Percentiles rank a stretch among this genome's conserved stretches.
Evolutionary conservation across 805 yeast species (phyloP).

Genomic region (Novakomyces olei): DNA sequence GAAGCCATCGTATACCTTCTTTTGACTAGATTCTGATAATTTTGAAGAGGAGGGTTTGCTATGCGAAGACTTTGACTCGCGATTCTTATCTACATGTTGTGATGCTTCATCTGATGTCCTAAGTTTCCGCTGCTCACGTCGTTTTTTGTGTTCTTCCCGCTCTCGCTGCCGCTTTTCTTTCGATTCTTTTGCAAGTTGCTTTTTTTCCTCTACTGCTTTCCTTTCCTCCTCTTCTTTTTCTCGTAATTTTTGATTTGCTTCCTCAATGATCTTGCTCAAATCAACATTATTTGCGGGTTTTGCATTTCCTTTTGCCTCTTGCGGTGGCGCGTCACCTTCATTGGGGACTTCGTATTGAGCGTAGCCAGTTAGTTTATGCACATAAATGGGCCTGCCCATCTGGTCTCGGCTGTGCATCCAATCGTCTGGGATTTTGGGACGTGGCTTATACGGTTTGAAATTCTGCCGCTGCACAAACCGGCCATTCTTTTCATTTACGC

Average conservation of each 20-base stretch:
- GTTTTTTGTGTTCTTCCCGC: conserved; percentile 2
- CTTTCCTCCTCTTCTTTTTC: conserved; percentile 17
- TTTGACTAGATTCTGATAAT: no score
- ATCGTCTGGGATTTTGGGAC: no score
- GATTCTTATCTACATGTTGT: no score
- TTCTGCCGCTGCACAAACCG: no score
- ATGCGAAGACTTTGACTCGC: no score
- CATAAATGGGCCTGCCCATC: background rate
- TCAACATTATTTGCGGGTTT: conserved; percentile 8
- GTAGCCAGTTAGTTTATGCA: conserved; percentile 14
- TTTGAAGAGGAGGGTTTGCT: no score
- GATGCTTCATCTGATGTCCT: no score
- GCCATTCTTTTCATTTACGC: no score
- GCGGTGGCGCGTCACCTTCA: conserved; percentile 27
- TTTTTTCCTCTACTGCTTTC: conserved; percentile 4
- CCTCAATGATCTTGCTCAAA: conserved; percentile 20
- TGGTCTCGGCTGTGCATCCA: conserved; percentile 4
- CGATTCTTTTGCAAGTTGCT: conserved; percentile 1
- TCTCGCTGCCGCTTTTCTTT: conserved; percentile 3
- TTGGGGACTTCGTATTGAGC: conserved; percentile 27
- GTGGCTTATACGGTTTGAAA: no score
- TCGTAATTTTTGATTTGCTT: conserved; percentile 15
- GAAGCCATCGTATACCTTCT: no score
- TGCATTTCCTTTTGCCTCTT: conserved; percentile 7
- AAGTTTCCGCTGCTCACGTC: no score